Conservation (phyloP, 2,329 filamentous ascomycete species). For the Cercospora canescens region DNA sequence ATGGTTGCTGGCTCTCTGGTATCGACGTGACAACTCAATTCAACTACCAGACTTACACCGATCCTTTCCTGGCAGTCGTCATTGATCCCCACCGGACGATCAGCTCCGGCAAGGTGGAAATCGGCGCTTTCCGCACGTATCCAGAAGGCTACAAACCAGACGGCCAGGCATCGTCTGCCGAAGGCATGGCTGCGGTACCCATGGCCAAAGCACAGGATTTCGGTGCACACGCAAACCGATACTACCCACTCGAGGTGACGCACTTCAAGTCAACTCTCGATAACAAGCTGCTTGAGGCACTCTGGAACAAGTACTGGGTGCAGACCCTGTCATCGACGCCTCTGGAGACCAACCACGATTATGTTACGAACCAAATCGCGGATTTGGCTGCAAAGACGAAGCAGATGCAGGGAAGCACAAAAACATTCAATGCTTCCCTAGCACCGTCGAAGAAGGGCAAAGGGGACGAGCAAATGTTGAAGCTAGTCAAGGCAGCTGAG, state of each 20-base stretch:
- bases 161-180: slow-evolving; percentile 41
- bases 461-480: slow-evolving; percentile 55
- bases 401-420: slow-evolving; percentile 38
- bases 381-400: slow-evolving; percentile 83
- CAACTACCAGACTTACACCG: slow-evolving; percentile 80
- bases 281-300: slow-evolving; percentile 76
- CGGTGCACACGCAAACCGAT: slow-evolving; percentile 84
- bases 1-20: slow-evolving; percentile 95
- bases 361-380: slow-evolving; percentile 85
- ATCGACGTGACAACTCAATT: slow-evolving; percentile 91
- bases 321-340: slow-evolving; percentile 91
- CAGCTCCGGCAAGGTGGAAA: slow-evolving; percentile 91
- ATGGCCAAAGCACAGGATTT: slow-evolving; percentile 95
- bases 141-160: slow-evolving; percentile 69
- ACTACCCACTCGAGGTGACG: slow-evolving; percentile 88
- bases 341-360: slow-evolving; percentile 88
- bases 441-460: slow-evolving; percentile 30
- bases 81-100: slow-evolving; percentile 96
- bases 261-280: slow-evolving; percentile 95
- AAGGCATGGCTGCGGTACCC: slow-evolving; percentile 76
- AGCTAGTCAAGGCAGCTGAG: slow-evolving; percentile 62
- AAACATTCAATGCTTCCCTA: slow-evolving; percentile 29
- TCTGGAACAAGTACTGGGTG: slow-evolving; percentile 99
- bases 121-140: slow-evolving; percentile 93
- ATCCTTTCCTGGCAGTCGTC: slow-evolving; percentile 93